A percentile compares a stretch with the other conserved stretches of the same genome.
phyloP scores from a whole-genome alignment of 2,329 filamentous ascomycete species.

The Raffaelea ambrosiae region DNA sequence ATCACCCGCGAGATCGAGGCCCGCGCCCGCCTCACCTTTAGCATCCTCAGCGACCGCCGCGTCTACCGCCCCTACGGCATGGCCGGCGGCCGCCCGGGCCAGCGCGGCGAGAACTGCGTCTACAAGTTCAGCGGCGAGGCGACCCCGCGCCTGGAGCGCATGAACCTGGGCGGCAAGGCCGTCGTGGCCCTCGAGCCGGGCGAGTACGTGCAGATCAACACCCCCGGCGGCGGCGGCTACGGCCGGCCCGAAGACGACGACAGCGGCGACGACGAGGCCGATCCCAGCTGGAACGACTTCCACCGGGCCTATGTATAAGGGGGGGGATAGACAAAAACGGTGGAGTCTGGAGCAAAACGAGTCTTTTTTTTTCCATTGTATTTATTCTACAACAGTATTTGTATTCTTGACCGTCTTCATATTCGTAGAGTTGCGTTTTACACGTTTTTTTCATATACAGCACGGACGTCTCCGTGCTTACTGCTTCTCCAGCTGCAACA shows the following conservation, averaged over 20 bases:
- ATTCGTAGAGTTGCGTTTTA: too few species aligned
- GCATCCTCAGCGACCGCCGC: conserved; percentile 66
- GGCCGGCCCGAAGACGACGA: conserved; percentile 51
- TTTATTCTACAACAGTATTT: too few species aligned
- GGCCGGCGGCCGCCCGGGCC: conserved; percentile 69
- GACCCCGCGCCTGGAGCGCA: conserved; percentile 63
- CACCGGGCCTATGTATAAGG: too few species aligned
- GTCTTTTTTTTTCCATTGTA: too few species aligned
- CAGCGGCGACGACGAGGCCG: conserved; percentile 27
- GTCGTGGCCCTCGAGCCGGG: conserved; percentile 66
- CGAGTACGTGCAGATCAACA: conserved; percentile 69
- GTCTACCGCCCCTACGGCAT: conserved; percentile 75
- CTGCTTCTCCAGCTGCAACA: too few species aligned
- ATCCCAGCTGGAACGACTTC: too few species aligned
- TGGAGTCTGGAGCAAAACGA: too few species aligned
- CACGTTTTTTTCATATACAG: too few species aligned
- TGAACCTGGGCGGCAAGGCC: conserved; percentile 72
- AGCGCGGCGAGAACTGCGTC: conserved; percentile 70
- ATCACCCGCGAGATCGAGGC: conserved; percentile 75
- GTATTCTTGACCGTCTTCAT: too few species aligned
- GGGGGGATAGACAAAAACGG: too few species aligned
- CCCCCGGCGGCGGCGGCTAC: conserved; percentile 73
- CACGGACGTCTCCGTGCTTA: too few species aligned
- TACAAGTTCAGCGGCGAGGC: neutral
- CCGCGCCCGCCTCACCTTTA: conserved; percentile 64